phyloP scores from a whole-genome alignment of 352 stramenopile genomes.

The Phytophthora megakarya region DNA sequence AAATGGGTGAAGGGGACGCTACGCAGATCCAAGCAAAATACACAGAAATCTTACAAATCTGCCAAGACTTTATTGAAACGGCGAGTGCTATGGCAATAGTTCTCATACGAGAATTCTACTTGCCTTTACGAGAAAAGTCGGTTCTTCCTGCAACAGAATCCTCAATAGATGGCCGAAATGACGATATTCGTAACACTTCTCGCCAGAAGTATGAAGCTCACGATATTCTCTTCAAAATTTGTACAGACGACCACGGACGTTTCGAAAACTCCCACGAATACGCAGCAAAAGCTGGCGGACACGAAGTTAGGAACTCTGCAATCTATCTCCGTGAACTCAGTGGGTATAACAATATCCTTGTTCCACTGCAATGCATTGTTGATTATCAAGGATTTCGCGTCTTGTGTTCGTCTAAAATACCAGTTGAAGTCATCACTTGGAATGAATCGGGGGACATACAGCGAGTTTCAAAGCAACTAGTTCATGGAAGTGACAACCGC shows the following conservation, averaged over 20 bases:
- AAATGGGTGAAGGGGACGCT: constrained; percentile 38
- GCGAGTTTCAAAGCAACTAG: constrained; percentile 73
- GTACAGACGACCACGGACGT: constrained; percentile 89
- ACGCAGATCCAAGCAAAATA: constrained; percentile 79
- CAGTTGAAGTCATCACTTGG: constrained; percentile 74
- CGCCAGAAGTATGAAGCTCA: constrained; percentile 85
- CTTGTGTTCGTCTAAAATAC: constrained; percentile 83
- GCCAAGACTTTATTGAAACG: constrained; percentile 89
- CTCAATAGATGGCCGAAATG: constrained; percentile 70
- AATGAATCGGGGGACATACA: constrained; percentile 70
- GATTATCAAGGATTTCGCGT: constrained; percentile 91
- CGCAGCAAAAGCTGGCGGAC: constrained; percentile 81
- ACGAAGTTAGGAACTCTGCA: constrained; percentile 83
- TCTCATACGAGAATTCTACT: constrained; percentile 80
- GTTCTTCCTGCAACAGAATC: constrained; percentile 63
- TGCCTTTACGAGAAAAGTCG: constrained; percentile 81
- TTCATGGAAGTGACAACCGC: constrained; percentile 85
- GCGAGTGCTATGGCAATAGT: constrained; percentile 69
- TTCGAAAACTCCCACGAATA: constrained; percentile 91
- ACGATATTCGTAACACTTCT: constrained; percentile 55
- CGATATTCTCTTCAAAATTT: constrained; percentile 91
- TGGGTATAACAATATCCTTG: constrained; percentile 43
- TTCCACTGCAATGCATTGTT: constrained; percentile 81
- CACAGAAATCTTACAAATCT: constrained; percentile 82
- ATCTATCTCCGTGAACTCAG: constrained; percentile 69